Evolutionary conservation across 2,329 filamentous ascomycete species (phyloP).

Genomic region (Fusarium torreyae): DNA sequence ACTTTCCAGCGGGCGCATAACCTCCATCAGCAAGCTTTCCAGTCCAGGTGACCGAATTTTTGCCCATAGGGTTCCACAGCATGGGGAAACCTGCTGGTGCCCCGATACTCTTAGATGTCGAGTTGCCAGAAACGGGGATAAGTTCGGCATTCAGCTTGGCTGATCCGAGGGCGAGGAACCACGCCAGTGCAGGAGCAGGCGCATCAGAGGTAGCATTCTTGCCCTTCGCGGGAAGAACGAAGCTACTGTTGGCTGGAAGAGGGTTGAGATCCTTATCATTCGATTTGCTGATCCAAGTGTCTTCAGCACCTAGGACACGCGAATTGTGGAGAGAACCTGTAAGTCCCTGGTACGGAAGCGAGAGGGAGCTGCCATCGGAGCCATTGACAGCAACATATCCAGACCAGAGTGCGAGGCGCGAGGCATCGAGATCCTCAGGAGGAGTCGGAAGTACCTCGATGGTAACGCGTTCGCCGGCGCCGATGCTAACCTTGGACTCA

Average conservation of each 20-base stretch:
- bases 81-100: conserved; percentile 55
- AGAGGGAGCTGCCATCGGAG: conserved; percentile 55
- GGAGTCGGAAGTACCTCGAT: conserved; percentile 62
- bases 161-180: conserved; percentile 63
- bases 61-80: conserved; percentile 49
- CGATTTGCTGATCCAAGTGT: conserved; percentile 53
- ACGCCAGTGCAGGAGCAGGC: conserved; percentile 58
- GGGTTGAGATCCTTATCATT: conserved; percentile 49
- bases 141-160: conserved; percentile 61
- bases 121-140: conserved; percentile 53
- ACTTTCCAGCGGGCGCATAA: conserved; percentile 64
- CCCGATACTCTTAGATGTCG: conserved; percentile 25
- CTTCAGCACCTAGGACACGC: conserved; percentile 40
- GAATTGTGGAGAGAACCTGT: conserved; percentile 55
- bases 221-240: conserved; percentile 60
- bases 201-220: conserved; percentile 41
- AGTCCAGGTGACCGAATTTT: conserved; percentile 56
- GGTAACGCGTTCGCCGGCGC: conserved; percentile 59
- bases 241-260: conserved; percentile 56
- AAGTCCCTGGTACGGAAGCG: conserved; percentile 60
- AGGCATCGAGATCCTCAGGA: conserved; percentile 54
- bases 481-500: conserved; percentile 60
- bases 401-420: conserved; percentile 59
- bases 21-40: conserved; percentile 63
- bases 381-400: conserved; percentile 60